These are phyloP conservation scores for Liriodendron chinense DNA, from an alignment of 164 flowering plant genomes.

Conservation along the genomic window DNA sequence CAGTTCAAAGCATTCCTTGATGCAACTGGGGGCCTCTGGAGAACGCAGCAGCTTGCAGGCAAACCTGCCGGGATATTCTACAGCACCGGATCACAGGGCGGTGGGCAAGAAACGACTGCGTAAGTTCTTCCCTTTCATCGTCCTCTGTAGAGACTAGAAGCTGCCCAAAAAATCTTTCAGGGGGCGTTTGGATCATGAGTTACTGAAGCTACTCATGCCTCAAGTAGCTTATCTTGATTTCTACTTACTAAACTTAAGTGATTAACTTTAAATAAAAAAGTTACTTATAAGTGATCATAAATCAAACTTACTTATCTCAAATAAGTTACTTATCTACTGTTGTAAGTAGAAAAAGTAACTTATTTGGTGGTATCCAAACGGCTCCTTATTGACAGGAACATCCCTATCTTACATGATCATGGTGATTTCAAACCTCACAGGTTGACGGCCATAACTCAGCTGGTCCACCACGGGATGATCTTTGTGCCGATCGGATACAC, in stretches of 20 bases:
- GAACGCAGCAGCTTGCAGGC: slow-evolving; percentile 77
- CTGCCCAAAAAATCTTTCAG: too few species aligned
- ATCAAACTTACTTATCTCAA: too few species aligned
- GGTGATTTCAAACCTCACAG: slow-evolving; percentile 24
- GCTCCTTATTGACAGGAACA: too few species aligned
- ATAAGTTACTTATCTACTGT: too few species aligned
- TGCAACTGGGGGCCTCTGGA: slow-evolving; percentile 87
- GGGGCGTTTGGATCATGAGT: too few species aligned
- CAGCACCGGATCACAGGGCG: slow-evolving; percentile 91
- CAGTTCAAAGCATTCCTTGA: slow-evolving; percentile 89
- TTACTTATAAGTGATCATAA: too few species aligned
- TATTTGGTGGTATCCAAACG: too few species aligned
- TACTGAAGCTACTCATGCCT: too few species aligned
- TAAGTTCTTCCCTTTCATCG: slow-evolving; percentile 28
- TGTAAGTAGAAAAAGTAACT: too few species aligned
- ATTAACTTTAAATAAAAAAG: too few species aligned
- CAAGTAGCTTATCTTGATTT: too few species aligned
- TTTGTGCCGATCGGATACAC: slow-evolving; percentile 92
- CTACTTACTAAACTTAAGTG: too few species aligned
- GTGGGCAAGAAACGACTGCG: slow-evolving; percentile 92
- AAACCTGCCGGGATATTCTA: slow-evolving; percentile 88
- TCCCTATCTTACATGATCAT: background rate
- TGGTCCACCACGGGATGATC: slow-evolving; percentile 88
- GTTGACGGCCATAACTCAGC: slow-evolving; percentile 85
- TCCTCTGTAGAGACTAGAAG: background rate